A percentile compares a stretch with the other conserved stretches of the same genome.
phyloP scores from a whole-genome alignment of 2,329 filamentous ascomycete genomes.

The Ascochyta koolunga region DNA sequence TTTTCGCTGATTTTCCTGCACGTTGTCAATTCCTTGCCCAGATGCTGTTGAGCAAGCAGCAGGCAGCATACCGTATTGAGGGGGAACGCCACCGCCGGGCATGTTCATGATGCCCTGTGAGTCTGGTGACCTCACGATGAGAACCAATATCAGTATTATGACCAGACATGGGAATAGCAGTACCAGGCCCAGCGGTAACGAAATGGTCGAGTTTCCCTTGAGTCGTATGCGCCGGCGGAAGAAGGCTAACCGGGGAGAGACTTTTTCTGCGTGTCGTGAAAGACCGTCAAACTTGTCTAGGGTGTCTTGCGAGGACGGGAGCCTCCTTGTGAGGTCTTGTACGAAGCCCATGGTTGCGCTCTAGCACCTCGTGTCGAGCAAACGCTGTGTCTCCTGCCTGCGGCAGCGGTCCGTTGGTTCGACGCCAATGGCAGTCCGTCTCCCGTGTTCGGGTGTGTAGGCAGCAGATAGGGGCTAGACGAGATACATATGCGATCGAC shows the following conservation, averaged over 20 bases:
- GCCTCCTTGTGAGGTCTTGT: constrained; percentile 51
- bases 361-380: constrained; percentile 14
- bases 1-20: constrained; percentile 93
- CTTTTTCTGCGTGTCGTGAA: constrained; percentile 50
- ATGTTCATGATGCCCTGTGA: constrained; percentile 82
- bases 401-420: constrained; percentile 21
- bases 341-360: constrained; percentile 22
- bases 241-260: constrained; percentile 70
- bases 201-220: constrained; percentile 89
- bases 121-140: constrained; percentile 87
- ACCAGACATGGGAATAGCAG: constrained; percentile 91
- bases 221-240: constrained; percentile 85
- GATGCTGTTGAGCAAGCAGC: not conserved
- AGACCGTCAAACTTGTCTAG: constrained; percentile 53
- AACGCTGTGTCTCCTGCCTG: constrained; percentile 16
- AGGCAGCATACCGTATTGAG: constrained; percentile 78
- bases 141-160: constrained; percentile 84
- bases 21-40: constrained; percentile 20
- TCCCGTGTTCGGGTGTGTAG: constrained; percentile 3
- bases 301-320: constrained; percentile 51
- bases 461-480: constrained; percentile 9
- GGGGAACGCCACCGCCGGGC: constrained; percentile 84
- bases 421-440: constrained; percentile 20
- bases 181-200: constrained; percentile 89
- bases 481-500: not conserved